Evolutionary conservation across 2,329 filamentous ascomycete genomes (phyloP), one percentile per base, ranked within the genome.

Genomic region (Eutypella sp.): DNA sequence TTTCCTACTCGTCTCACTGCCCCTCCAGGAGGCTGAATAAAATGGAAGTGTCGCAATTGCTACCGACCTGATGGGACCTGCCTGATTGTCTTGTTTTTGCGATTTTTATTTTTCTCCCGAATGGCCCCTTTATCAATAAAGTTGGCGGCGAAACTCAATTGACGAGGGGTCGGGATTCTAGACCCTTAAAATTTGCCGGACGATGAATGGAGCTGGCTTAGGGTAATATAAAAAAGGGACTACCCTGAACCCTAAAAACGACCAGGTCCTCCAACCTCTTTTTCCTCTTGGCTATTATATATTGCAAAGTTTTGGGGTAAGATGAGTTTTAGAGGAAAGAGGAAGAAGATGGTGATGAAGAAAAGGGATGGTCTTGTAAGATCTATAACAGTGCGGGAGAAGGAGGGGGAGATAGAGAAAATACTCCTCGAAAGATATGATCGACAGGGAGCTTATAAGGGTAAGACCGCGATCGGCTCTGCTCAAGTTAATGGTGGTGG

Each of bases 41-140:
- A n/a, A n/a, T n/a, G n/a, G n/a, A n/a, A n/a, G n/a, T 51, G 52
- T 50, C 45, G 51, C 51, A 58, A 51, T 47, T 49, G 49, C 51
- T 58, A 46, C 56, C 56, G 46, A 46, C 48, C 49, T 46, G 50
- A 47, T 55, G 55, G 55, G 40, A 54, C 48, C 46, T 20, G 36
- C 23, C 20, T 22, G n/a, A 11, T 39, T 39, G 16, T 15, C 13
- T 11, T 33, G 29, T 33, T 33, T 33, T 33, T 33, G 29, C 29
- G 16, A 33, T 33, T 15, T 33, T n/a, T n/a, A n/a, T n/a, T n/a
- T n/a, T n/a, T n/a, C n/a, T n/a, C n/a, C n/a, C n/a, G n/a, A 34
- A 34, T 34, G 31, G 18, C 31, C 15, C 29, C 31, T 34, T n/a
- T n/a, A n/a, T n/a, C n/a, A 34, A 34, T 34, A 16, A 33, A 34